These are phyloP conservation scores for Chrysopogon serrulatus DNA, from an alignment of 176 grass and related monocot genomes.

Conservation along the genomic window DNA sequence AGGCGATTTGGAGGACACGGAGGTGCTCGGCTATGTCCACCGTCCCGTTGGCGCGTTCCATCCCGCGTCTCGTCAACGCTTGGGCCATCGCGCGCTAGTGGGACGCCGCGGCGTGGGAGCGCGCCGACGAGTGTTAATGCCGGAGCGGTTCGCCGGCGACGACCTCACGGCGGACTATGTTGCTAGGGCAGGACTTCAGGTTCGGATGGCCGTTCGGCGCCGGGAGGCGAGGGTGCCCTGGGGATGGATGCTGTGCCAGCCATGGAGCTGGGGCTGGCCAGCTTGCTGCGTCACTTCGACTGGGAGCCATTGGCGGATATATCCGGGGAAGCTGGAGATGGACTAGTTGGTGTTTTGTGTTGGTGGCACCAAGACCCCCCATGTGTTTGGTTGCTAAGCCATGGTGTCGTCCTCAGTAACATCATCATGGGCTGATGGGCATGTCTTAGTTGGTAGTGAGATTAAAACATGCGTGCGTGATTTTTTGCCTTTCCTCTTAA, in stretches of 20 bases:
- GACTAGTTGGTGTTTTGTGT: conserved; percentile 27
- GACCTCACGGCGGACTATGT: not conserved
- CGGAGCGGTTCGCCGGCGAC: conserved; percentile 28
- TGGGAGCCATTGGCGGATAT: conserved; percentile 43
- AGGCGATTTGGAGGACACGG: conserved; percentile 34
- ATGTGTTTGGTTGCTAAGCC: conserved; percentile 25
- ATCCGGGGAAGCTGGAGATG: not conserved
- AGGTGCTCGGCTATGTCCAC: conserved; percentile 33
- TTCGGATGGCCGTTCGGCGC: conserved; percentile 57
- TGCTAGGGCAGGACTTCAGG: conserved; percentile 31
- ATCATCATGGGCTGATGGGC: no score
- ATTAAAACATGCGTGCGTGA: no score
- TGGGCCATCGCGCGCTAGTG: conserved; percentile 48
- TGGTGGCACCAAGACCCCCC: no score
- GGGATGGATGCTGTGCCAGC: conserved; percentile 6
- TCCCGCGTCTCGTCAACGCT: conserved; percentile 42
- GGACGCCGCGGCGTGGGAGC: conserved; percentile 40
- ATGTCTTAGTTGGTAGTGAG: not conserved
- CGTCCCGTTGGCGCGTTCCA: not conserved
- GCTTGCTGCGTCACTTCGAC: conserved; percentile 31
- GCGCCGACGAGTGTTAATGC: conserved; percentile 42
- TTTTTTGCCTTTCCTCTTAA: no score
- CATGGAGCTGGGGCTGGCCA: conserved; percentile 35
- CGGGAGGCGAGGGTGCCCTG: conserved; percentile 54
- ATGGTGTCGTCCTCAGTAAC: not conserved